A percentile compares a stretch with the other conserved stretches of the same genome.
phyloP scores from a whole-genome alignment of 2,329 filamentous ascomycete species.

The Dactylonectria estremocensis region DNA sequence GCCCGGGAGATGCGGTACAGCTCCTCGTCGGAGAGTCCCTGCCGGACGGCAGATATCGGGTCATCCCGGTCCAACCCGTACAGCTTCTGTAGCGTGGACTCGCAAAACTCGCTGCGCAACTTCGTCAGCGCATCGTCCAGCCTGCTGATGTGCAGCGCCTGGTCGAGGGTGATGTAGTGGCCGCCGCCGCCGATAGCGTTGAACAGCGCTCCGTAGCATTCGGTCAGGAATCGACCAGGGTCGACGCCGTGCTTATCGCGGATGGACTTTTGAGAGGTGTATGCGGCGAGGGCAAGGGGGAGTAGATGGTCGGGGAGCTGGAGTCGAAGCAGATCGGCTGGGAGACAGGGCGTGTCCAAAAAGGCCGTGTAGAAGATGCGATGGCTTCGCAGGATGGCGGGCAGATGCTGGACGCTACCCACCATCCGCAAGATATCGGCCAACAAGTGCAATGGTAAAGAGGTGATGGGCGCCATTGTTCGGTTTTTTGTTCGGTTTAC shows the following conservation, averaged over 20 bases:
- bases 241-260: conserved; percentile 24
- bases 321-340: conserved; percentile 37
- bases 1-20: conserved; percentile 38
- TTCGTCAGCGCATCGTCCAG: conserved; percentile 32
- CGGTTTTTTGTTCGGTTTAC: neutral
- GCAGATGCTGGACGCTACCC: conserved; percentile 36
- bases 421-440: conserved; percentile 42
- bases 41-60: conserved; percentile 10
- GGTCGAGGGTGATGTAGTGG: conserved; percentile 28
- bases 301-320: conserved; percentile 37
- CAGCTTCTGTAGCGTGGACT: conserved; percentile 33
- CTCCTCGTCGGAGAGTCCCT: conserved; percentile 28
- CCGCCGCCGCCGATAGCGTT: conserved; percentile 18
- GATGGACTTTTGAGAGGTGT: conserved; percentile 32
- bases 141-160: conserved; percentile 35
- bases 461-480: conserved; percentile 40
- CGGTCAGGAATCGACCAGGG: conserved; percentile 31
- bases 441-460: conserved; percentile 43
- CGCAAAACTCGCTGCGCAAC: conserved; percentile 30
- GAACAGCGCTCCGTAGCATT: conserved; percentile 33
- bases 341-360: conserved; percentile 38
- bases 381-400: conserved; percentile 39
- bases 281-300: conserved; percentile 35
- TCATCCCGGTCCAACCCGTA: conserved; percentile 31
- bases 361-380: conserved; percentile 42